These are phyloP conservation scores for Allantophomopsis lycopodina DNA, from an alignment of 2,329 filamentous ascomycete species.

Conservation along the genomic window DNA sequence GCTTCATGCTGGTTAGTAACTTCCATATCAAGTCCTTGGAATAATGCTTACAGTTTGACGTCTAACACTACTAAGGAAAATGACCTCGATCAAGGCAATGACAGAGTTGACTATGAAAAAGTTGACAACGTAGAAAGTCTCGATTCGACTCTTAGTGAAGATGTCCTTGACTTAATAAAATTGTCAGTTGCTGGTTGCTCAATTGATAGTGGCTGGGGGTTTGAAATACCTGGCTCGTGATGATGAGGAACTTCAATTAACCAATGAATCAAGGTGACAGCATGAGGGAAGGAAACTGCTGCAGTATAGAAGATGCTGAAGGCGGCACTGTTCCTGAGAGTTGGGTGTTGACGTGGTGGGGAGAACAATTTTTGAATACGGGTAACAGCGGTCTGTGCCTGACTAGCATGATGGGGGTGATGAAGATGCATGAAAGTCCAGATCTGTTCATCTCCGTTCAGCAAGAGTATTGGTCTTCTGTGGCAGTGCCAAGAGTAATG, in stretches of 20 bases:
- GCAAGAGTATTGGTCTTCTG: neutral
- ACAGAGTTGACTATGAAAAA: conserved; percentile 13
- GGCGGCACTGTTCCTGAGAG: conserved; percentile 10
- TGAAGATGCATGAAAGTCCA: conserved; percentile 20
- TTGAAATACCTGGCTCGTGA: neutral
- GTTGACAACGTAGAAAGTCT: conserved; percentile 12
- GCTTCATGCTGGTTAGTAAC: conserved; percentile 7
- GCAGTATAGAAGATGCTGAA: conserved; percentile 20
- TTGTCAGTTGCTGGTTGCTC: conserved; percentile 8
- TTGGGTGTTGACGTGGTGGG: conserved; percentile 10
- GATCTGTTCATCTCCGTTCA: conserved; percentile 7
- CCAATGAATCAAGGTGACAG: conserved; percentile 17
- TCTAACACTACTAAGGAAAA: conserved; percentile 18
- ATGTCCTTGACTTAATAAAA: conserved; percentile 4
- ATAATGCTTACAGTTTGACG: conserved; percentile 12
- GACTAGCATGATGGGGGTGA: conserved; percentile 13
- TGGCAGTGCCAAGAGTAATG: neutral
- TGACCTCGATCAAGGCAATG: conserved; percentile 17
- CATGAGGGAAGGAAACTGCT: conserved; percentile 14
- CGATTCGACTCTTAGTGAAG: neutral
- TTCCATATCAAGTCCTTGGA: neutral
- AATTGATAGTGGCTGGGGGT: neutral
- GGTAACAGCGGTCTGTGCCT: conserved; percentile 4
- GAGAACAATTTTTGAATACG: conserved; percentile 10
- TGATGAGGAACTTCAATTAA: conserved; percentile 12